Conservation (phyloP, 2,329 filamentous ascomycete species). For the Mariannaea elegans region DNA sequence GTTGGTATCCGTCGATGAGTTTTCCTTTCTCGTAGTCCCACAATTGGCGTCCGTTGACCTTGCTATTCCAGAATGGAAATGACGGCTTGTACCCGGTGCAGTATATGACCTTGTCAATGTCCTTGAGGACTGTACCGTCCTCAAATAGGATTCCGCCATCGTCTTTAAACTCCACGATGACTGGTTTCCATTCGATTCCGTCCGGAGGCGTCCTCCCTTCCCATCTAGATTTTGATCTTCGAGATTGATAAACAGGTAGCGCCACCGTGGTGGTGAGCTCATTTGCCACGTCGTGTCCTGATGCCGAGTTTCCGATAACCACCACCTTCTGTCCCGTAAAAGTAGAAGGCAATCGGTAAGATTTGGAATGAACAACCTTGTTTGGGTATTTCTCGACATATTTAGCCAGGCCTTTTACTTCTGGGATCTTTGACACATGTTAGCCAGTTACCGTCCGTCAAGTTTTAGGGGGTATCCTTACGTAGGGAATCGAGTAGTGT, state of each 20-base stretch:
- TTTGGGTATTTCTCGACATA: conserved; percentile 51
- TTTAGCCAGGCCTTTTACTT: conserved; percentile 53
- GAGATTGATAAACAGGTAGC: conserved; percentile 60
- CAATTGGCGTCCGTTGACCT: conserved; percentile 54
- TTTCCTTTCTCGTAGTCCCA: conserved; percentile 59
- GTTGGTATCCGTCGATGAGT: conserved; percentile 57
- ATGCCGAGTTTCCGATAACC: conserved; percentile 56
- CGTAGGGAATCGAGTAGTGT: conserved; percentile 55
- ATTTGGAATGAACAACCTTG: conserved; percentile 56
- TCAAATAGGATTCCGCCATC: conserved; percentile 55
- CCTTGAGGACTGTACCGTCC: conserved; percentile 47
- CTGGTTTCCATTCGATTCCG: conserved; percentile 63
- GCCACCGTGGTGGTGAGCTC: conserved; percentile 49
- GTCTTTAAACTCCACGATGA: conserved; percentile 55
- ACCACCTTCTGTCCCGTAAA: conserved; percentile 48
- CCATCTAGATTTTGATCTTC: conserved; percentile 58
- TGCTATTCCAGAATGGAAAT: conserved; percentile 59
- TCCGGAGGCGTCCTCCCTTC: conserved; percentile 57
- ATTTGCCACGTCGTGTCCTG: conserved; percentile 50
- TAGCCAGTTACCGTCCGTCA: not conserved
- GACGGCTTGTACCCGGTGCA: conserved; percentile 55
- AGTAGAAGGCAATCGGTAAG: conserved; percentile 50
- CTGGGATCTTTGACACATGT: conserved; percentile 49
- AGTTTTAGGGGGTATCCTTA: conserved; percentile 37
- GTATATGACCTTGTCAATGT: conserved; percentile 53